A percentile compares a stretch with the other conserved stretches of the same genome.
These are phyloP conservation scores for Lineolata rhizophorae DNA, from an alignment of 495 filamentous ascomycete genomes.

Conservation along the genomic window DNA sequence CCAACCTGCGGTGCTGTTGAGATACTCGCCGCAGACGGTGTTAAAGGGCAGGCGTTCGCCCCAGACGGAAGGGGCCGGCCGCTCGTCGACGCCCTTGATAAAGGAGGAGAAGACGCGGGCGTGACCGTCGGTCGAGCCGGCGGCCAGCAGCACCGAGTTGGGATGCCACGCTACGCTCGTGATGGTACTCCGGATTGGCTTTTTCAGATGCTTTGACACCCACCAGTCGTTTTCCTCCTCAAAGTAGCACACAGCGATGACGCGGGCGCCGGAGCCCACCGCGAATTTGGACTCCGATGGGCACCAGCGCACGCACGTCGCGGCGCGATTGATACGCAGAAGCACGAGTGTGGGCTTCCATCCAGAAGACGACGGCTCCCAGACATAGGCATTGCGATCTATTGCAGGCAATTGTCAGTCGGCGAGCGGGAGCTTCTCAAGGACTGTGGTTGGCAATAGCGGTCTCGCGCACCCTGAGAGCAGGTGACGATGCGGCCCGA, in stretches of 20 bases:
- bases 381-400: slow-evolving; percentile 97
- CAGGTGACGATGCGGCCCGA: slow-evolving; percentile 90
- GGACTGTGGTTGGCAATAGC: not conserved
- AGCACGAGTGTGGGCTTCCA: slow-evolving; percentile 97
- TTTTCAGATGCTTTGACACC: slow-evolving; percentile 98
- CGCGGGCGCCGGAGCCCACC: slow-evolving; percentile 82
- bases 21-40: slow-evolving; percentile 87
- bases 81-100: slow-evolving; percentile 78
- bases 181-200: slow-evolving; percentile 89
- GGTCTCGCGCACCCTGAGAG: slow-evolving; percentile 54
- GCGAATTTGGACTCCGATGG: slow-evolving; percentile 94
- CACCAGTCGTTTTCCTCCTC: slow-evolving; percentile 99
- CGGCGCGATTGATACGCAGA: slow-evolving; percentile 88
- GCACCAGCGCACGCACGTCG: slow-evolving; percentile 94
- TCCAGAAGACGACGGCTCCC: slow-evolving; percentile 73
- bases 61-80: slow-evolving; percentile 79
- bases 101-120: slow-evolving; percentile 87
- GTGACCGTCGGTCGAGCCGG: slow-evolving; percentile 92
- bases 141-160: slow-evolving; percentile 82
- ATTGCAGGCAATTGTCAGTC: slow-evolving; percentile 2
- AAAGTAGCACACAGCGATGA: slow-evolving; percentile 97
- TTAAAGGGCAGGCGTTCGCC: slow-evolving; percentile 92
- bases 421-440: not conserved
- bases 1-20: slow-evolving; percentile 93
- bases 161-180: slow-evolving; percentile 91